Evolutionary conservation across 176 grass and related monocot species (phyloP).

Genomic region (Bonia amplexicaulis): DNA sequence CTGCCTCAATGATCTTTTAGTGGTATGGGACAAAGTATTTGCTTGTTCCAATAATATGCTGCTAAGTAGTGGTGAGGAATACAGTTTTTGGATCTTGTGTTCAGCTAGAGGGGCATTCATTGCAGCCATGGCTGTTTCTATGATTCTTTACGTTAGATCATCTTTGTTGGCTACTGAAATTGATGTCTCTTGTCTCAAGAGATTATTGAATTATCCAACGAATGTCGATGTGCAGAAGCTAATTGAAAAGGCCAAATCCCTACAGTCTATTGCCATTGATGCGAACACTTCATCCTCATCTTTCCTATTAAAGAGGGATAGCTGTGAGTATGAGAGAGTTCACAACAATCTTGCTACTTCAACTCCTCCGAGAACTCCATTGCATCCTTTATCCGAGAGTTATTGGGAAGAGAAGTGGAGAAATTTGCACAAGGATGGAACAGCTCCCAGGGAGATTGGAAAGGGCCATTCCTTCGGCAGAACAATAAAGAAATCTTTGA

Average conservation of each 20-base stretch:
- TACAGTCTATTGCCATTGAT: slow-evolving; percentile 67
- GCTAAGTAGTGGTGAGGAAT: slow-evolving; percentile 42
- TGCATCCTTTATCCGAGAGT: slow-evolving; percentile 54
- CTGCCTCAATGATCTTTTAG: slow-evolving; percentile 62
- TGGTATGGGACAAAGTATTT: slow-evolving; percentile 86
- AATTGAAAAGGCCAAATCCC: slow-evolving; percentile 72
- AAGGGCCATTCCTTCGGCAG: slow-evolving; percentile 33
- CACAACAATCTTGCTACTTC: slow-evolving; percentile 38
- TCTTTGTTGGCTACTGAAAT: slow-evolving; percentile 83
- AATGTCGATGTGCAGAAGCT: slow-evolving; percentile 68
- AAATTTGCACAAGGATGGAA: slow-evolving; percentile 61
- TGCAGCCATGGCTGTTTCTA: slow-evolving; percentile 79
- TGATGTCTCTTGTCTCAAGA: slow-evolving; percentile 71
- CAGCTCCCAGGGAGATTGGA: slow-evolving; percentile 33
- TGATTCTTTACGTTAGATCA: slow-evolving; percentile 90
- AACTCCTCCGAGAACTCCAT: slow-evolving; percentile 55
- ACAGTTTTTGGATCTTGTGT: slow-evolving; percentile 66
- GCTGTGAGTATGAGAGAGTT: slow-evolving; percentile 29
- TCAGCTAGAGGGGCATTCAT: slow-evolving; percentile 89
- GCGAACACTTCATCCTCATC: slow-evolving; percentile 41
- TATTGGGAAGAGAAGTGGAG: slow-evolving; percentile 99
- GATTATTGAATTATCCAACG: slow-evolving; percentile 76
- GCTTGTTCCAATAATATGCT: slow-evolving; percentile 56
- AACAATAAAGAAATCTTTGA: slow-evolving; percentile 52
- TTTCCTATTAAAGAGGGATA: slow-evolving; percentile 44